A percentile compares a stretch with the other conserved stretches of the same genome.
Conservation (phyloP, 2,329 filamentous ascomycete species). For the Xylariaceae sp. region DNA sequence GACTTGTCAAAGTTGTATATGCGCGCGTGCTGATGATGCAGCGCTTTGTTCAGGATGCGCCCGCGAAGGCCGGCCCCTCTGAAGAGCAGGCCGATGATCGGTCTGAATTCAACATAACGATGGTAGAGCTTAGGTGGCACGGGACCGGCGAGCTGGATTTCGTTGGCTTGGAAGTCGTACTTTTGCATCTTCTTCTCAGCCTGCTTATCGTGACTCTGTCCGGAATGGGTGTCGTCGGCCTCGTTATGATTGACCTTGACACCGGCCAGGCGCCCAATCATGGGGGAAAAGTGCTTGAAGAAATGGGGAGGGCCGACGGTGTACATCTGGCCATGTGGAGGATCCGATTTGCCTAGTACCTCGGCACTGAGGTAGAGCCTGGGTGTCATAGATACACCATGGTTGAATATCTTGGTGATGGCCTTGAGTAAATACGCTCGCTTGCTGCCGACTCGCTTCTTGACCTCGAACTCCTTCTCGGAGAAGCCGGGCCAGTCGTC, state of each 20-base stretch:
- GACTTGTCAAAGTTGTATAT: conserved; percentile 82
- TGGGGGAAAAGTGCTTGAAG: conserved; percentile 80
- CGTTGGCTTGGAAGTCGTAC: conserved; percentile 92
- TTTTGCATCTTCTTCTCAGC: conserved; percentile 54
- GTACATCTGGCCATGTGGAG: conserved; percentile 63
- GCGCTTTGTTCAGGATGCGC: conserved; percentile 71
- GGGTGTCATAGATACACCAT: conserved; percentile 62
- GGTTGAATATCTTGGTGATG: conserved; percentile 57
- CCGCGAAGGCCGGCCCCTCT: conserved; percentile 71
- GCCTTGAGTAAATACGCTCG: conserved; percentile 73
- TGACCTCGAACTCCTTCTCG: conserved; percentile 60
- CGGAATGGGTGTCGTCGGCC: conserved; percentile 35
- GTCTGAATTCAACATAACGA: conserved; percentile 87
- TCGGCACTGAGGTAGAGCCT: conserved; percentile 67
- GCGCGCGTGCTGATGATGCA: conserved; percentile 84
- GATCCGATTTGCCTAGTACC: conserved; percentile 70
- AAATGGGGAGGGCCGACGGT: conserved; percentile 71
- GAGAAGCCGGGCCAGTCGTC: conserved; percentile 65
- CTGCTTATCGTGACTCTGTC: conserved; percentile 26
- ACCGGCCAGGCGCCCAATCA: conserved; percentile 77
- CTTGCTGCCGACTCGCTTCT: conserved; percentile 82
- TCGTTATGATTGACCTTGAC: conserved; percentile 62
- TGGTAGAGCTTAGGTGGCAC: conserved; percentile 79
- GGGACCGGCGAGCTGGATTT: conserved; percentile 81
- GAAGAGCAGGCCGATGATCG: conserved; percentile 87